Base-by-base conservation (phyloP, 371 early-diverging fungal genomes). In the Rhizopus delemar region DNA sequence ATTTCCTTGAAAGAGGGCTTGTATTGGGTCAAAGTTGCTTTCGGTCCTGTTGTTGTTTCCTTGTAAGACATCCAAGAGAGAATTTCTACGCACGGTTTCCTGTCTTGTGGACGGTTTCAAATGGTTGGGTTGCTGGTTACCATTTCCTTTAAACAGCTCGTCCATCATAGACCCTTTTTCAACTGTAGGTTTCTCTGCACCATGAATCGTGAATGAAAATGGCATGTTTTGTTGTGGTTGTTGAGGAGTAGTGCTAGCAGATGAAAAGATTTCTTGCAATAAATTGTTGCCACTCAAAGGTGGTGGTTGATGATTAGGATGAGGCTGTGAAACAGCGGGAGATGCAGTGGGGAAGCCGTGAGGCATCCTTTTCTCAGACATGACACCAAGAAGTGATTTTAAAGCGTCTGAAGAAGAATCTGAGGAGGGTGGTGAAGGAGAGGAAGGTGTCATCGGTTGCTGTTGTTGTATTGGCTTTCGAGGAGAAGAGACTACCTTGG, bases 371-470 rank as follows among this genome's bases (percentile, higher is more conserved):
- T 22, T 32, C 8, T n/a, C 2, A 15, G 31, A 8, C 35, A 22
- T 33, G 31, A 68, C 62, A 38, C 71, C 74, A 8, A 71, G 53
- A 29, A 74, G 56, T 0, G 74, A 71, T 51, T 73, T 73, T 5
- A 69, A 56, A 6, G 63, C 61, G 41, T 53, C 46, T 3, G 70
- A 46, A 22, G 72, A 46, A 15, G 65, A 65, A 11, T 8, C 52
- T 5, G 68, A 52, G 38, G 66, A 50, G n/a, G 48, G 32, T 29
- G 49, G 7, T 15, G 52, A 46, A 11, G 52, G 50, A 38, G 35
- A 39, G 41, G 65, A 48, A 35, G 53, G 53, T 53, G 31, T 46
- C 16, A 9, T 43, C 5, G 15, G 36, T 29, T 49, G 51, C 16
- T 51, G 5, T 32, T 38, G 49, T 11, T 66, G 51, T 28, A 50